Conservation (phyloP, 495 filamentous ascomycete species). For the Penicillium coffeae region DNA sequence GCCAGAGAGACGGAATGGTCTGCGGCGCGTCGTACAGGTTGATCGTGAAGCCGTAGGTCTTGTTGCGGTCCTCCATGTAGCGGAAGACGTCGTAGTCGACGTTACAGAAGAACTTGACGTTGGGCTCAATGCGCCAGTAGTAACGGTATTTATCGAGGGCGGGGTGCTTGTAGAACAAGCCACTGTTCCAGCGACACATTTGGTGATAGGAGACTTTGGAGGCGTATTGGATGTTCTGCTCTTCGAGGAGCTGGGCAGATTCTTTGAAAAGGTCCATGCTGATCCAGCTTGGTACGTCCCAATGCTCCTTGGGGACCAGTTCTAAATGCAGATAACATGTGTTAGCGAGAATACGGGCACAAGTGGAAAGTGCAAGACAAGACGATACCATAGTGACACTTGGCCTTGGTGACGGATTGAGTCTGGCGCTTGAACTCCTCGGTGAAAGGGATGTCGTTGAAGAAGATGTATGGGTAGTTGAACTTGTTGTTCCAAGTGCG, state of each 20-base stretch:
- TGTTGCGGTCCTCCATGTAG: constrained; percentile 95
- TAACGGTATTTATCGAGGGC: constrained; percentile 76
- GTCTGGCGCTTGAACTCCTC: constrained; percentile 88
- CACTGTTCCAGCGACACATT: constrained; percentile 99
- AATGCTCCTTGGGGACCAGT: constrained; percentile 88
- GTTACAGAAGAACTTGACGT: constrained; percentile 99
- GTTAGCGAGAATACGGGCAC: neutral
- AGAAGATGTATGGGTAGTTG: constrained; percentile 99
- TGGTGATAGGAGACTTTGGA: constrained; percentile 89
- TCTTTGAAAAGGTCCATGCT: constrained; percentile 80
- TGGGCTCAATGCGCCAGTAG: constrained; percentile 99
- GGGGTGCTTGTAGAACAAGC: constrained; percentile 95
- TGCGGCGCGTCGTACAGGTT: constrained; percentile 90
- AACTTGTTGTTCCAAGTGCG: constrained; percentile 97
- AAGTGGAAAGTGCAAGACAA: neutral
- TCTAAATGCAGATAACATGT: constrained; percentile 42
- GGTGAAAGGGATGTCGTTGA: constrained; percentile 91
- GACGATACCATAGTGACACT: constrained; percentile 70
- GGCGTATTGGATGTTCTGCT: constrained; percentile 85
- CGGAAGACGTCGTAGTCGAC: constrained; percentile 98
- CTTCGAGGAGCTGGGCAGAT: constrained; percentile 75
- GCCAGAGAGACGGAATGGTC: constrained; percentile 89
- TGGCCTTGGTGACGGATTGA: constrained; percentile 73
- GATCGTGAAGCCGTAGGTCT: constrained; percentile 98
- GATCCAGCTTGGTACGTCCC: constrained; percentile 90